phyloP scores from a whole-genome alignment of 2,329 filamentous ascomycete genomes.

The Dactylellina haptotyla region DNA sequence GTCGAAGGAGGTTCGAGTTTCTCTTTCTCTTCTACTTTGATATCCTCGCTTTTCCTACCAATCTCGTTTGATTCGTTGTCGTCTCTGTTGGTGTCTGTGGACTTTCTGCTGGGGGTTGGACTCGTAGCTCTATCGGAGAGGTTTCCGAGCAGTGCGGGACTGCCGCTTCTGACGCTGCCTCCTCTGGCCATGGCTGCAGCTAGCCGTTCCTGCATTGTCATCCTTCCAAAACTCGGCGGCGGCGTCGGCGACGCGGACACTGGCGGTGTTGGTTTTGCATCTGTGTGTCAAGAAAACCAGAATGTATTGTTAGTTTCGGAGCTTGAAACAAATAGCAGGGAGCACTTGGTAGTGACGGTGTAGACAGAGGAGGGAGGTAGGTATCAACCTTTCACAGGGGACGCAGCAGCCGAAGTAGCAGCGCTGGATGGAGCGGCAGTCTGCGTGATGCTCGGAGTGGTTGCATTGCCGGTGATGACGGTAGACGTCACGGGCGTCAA shows the following conservation, averaged over 20 bases:
- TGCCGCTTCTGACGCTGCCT: slow-evolving; percentile 65
- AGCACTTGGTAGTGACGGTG: too few relatives aligned
- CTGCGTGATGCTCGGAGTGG: neutral
- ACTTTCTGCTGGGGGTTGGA: slow-evolving; percentile 62
- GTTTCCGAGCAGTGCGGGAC: slow-evolving; percentile 67
- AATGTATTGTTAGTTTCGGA: slow-evolving; percentile 10
- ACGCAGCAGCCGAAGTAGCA: neutral
- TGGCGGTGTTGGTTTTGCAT: slow-evolving; percentile 52
- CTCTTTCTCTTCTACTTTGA: slow-evolving; percentile 54
- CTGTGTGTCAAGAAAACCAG: neutral
- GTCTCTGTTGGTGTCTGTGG: slow-evolving; percentile 2
- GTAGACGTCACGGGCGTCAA: slow-evolving; percentile 55
- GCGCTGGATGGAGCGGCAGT: neutral
- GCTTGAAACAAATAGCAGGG: too few relatives aligned
- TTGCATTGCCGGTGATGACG: neutral
- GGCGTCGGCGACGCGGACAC: slow-evolving; percentile 59
- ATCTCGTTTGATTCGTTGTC: slow-evolving; percentile 18
- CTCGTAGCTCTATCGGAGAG: slow-evolving; percentile 64
- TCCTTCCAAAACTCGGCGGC: slow-evolving; percentile 69
- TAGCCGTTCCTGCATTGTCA: slow-evolving; percentile 79
- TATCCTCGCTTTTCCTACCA: slow-evolving; percentile 57
- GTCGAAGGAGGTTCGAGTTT: slow-evolving; percentile 28
- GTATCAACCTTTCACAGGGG: slow-evolving; percentile 19
- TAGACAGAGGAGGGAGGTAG: neutral
- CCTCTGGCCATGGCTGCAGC: slow-evolving; percentile 86